Evolutionary conservation across 371 early-diverging fungal species (phyloP), one percentile per base, ranked within the genome.

Genomic region (Mucor circinelloides): DNA sequence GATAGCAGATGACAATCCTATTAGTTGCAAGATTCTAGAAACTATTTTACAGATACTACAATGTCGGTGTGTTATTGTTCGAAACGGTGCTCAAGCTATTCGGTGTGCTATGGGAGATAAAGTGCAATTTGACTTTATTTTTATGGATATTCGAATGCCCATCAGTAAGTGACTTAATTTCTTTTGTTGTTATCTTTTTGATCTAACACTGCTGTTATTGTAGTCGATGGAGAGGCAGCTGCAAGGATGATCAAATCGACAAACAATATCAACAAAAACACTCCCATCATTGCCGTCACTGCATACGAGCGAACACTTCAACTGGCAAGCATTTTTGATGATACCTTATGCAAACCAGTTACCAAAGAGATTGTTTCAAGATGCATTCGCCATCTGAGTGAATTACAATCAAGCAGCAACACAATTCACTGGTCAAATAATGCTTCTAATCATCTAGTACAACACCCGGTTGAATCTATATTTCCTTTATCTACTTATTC

Each of bases 171-270:
- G n/a, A n/a, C 28, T 21, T 8, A 38, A 60, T 31, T 31, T 31
- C 7, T 31, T 31, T 31, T 31, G 31, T n/a, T n/a, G n/a, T n/a
- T n/a, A n/a, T n/a, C n/a, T n/a, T 3, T 3, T 34, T 34, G 4
- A 34, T 34, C 34, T 34, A 9, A 10, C 10, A 34, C 10, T 9
- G 6, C 42, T 40, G 6, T 9, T 40, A 12, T 30, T 15, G 19
- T 79, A 89, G 94, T 96, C 64, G 94, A 94, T 74, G 98, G 96
- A 27, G 94, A 95, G 64, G 88, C 91, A 30, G 96, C 95, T 0
- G 89, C 96, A 1, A 87, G 95, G 28, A 96, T 97, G 96, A 95
- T 97, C 67, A 95, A 95, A 79, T 92, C 94, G 6, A 94, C 95
- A 1, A 93, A 90, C 66, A 96, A 95, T 68, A 77, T 85, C 6